Base-by-base conservation (phyloP, 495 filamentous ascomycete species). In the Friedmanniomyces endolithicus region DNA sequence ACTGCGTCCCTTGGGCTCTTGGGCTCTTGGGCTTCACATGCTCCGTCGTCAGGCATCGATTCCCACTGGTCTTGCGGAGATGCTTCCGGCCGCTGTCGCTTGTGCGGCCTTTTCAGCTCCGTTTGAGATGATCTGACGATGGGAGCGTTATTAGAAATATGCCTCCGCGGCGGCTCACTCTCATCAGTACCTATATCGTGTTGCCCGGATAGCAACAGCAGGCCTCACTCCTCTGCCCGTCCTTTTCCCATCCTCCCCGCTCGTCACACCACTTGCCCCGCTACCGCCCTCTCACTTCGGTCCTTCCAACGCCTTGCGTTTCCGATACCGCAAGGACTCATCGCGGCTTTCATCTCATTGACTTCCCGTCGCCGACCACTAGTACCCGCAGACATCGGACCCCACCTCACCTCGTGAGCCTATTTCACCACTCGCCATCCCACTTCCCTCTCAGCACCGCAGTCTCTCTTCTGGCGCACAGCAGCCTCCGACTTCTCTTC, bases 181-280 rank as follows among this genome's bases (percentile, higher is more conserved):
- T 31, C 27, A 9, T 9, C 4, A 9, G 9, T 31, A 31, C 27
- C 27, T 31, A 31, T 9, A 31, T 31, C 27, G 27, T 9, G 27
- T 31, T 3, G 27, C 23, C 25, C 23, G 14, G 25, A 48, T 17
- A 22, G 46, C 24, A 48, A 17, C 16, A 24, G 48, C 17, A 31
- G 12, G 37, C 37, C 12, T 41, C 37, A 41, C 37, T 41, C 6
- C 37, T 31, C 27, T 3, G 27, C 27, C 27, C 27, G 27, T 31
- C n/a, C n/a, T n/a, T n/a, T 7, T 8, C 17, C 17, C 14, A 46
- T 50, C 37, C 22, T 19, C 4, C 9, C 48, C 39, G 34, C 24
- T n/a, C 39, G 56, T 58, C 4, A 58, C 56, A 58, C 48, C 56
- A 37, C 40, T 40, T 22, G 43, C 37, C 50, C 55, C 34, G 49